These are phyloP conservation scores for Aegle marmelos DNA, from an alignment of 345 rosid genomes.

Conservation along the genomic window DNA sequence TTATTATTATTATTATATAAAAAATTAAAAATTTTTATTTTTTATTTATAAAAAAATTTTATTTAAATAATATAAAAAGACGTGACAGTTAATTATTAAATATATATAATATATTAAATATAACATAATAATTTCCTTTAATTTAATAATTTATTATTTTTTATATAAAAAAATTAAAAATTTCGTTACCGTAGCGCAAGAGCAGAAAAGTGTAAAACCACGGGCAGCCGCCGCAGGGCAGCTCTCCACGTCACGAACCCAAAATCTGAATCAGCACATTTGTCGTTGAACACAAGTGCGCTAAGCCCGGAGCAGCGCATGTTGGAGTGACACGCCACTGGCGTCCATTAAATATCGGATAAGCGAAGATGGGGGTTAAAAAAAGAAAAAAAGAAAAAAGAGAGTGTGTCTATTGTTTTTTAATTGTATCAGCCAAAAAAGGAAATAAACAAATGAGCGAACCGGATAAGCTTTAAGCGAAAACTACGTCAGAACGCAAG, in stretches of 20 bases:
- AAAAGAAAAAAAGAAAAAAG: too few relatives aligned
- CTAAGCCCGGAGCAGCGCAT: slow-evolving; percentile 19
- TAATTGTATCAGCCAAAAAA: background rate
- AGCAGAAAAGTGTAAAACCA: background rate
- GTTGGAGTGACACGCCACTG: slow-evolving; percentile 22
- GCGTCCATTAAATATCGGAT: slow-evolving; percentile 49
- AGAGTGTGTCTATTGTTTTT: background rate
- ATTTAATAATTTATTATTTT: too few relatives aligned
- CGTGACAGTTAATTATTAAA: too few relatives aligned
- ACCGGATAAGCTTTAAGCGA: slow-evolving; percentile 31
- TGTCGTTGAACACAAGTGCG: slow-evolving; percentile 16
- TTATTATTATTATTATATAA: too few relatives aligned
- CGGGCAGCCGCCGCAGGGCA: too few relatives aligned
- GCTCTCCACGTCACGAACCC: background rate
- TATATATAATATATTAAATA: too few relatives aligned
- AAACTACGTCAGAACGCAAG: background rate
- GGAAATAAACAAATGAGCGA: background rate
- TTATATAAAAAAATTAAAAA: too few relatives aligned
- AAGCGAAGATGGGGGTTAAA: slow-evolving; percentile 6
- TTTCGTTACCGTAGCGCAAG: background rate
- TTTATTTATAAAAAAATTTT: too few relatives aligned
- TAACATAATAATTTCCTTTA: too few relatives aligned
- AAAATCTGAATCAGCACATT: background rate
- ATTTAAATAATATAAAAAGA: too few relatives aligned
- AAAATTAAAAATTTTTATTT: too few relatives aligned